Evolutionary conservation across 768 basidiomycete genomes (phyloP).

Genomic region (Russula sp.): DNA sequence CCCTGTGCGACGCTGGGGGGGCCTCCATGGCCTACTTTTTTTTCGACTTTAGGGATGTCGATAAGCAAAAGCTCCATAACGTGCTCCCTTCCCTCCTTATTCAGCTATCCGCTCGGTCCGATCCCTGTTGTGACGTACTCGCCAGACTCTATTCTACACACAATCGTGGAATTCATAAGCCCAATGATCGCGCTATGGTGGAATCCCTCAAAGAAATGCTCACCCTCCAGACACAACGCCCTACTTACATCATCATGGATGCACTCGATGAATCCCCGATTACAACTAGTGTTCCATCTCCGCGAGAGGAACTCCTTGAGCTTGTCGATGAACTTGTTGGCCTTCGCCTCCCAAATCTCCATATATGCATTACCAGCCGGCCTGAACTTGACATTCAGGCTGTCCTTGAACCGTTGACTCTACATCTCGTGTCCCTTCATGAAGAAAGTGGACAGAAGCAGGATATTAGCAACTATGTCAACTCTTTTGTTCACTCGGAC

Average conservation of each 20-base stretch:
- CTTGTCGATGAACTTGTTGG: not conserved
- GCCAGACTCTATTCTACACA: not conserved
- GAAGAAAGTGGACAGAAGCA: not conserved
- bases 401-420: not conserved
- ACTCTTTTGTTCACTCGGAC: not conserved
- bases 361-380: conserved; percentile 2
- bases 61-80: not conserved
- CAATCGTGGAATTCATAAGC: not conserved
- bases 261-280: not conserved
- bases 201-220: not conserved
- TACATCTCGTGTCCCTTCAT: not conserved
- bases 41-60: conserved; percentile 1
- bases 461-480: not conserved
- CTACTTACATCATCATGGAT: not conserved
- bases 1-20: not conserved
- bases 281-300: not conserved
- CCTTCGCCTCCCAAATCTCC: not conserved
- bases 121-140: not conserved
- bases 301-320: not conserved
- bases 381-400: conserved; percentile 1
- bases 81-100: not conserved
- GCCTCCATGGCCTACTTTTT: not conserved
- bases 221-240: not conserved
- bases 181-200: not conserved
- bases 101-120: not conserved